Base-by-base conservation (phyloP, 139 green algal genomes). In the Haematococcus lacustris region DNA sequence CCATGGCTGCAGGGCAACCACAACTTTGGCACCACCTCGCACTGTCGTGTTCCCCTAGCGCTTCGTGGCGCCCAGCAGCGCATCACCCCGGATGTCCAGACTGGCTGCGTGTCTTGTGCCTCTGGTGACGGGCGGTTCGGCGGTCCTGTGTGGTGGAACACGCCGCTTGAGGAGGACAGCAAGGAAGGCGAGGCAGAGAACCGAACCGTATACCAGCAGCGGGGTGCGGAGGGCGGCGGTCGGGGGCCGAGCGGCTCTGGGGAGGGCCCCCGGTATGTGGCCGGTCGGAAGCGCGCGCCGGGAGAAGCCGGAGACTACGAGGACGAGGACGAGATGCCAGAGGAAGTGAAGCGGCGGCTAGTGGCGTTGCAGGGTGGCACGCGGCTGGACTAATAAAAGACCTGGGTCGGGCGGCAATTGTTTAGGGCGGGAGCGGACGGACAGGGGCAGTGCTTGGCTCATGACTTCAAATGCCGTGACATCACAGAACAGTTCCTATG, bases 111-210 rank as follows among this genome's bases (percentile, higher is more conserved):
- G 66, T 91, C 81, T 65, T 98, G 93, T 78, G 89, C 87, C 1
- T 90, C 82, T 23, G 92, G 67, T 38, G 67, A 72, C 30, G 67
- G 67, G n/a, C 67, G 78, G 60, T 95, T 94, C 71, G 92, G 91
- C 37, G 91, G 91, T 21, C 90, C 92, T n/a, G 86, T 96, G 43
- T 96, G 92, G 93, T 98, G 93, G 93, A 98, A 98, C 85, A 97
- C 93, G 23, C 90, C 89, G 0, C 66, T 97, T 70, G 89, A 96
- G 40, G 92, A 96, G 9, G 88, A 91, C 37, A 86, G 88, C 66
- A 65, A 37, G 23, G 59, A n/a, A 1, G 65, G 38, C 7, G 81
- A 90, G 70, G 30, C 65, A 1, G 76, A 84, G 51, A 89, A 88
- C 74, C 61, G 79, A 0, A 80, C 78, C 32, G 82, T 67, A 13